These are phyloP conservation scores for Pseudocohnilembus persalinus DNA, from an alignment of 169 alveolate species.

Conservation along the genomic window DNA sequence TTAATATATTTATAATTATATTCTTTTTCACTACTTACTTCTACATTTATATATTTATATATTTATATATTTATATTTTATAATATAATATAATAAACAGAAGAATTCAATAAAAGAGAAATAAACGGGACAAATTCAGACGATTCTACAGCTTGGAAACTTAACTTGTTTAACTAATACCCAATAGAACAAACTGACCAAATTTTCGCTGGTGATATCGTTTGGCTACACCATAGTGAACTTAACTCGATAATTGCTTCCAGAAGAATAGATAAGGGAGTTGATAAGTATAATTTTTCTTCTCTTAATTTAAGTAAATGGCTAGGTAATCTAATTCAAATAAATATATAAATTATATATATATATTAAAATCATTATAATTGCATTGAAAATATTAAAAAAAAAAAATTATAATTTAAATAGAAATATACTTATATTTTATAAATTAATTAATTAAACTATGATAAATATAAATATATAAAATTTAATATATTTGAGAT, in stretches of 20 bases:
- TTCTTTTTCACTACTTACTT: no score
- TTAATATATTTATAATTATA: no score
- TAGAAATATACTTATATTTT: background rate
- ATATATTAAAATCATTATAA: constrained; percentile 15
- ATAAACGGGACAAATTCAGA: constrained; percentile 44
- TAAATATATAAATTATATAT: no score
- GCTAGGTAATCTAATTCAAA: background rate
- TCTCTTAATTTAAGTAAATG: constrained; percentile 20
- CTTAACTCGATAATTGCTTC: constrained; percentile 29
- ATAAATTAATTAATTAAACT: no score
- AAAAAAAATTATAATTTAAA: constrained; percentile 2
- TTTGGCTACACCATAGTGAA: constrained; percentile 48
- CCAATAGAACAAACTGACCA: constrained; percentile 5
- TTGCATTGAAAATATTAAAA: no score
- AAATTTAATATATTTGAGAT: no score
- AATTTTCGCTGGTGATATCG: constrained; percentile 37
- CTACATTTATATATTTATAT: no score
- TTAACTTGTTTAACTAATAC: constrained; percentile 16
- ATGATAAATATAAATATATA: no score
- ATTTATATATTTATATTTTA: no score
- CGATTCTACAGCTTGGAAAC: constrained; percentile 28
- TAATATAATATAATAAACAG: no score
- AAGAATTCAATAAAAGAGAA: constrained; percentile 33
- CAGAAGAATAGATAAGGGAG: constrained; percentile 17
- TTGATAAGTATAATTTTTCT: constrained; percentile 29